These are phyloP conservation scores for Wickerhamomyces tratensis DNA, from an alignment of 805 yeast genomes.

Conservation along the genomic window DNA sequence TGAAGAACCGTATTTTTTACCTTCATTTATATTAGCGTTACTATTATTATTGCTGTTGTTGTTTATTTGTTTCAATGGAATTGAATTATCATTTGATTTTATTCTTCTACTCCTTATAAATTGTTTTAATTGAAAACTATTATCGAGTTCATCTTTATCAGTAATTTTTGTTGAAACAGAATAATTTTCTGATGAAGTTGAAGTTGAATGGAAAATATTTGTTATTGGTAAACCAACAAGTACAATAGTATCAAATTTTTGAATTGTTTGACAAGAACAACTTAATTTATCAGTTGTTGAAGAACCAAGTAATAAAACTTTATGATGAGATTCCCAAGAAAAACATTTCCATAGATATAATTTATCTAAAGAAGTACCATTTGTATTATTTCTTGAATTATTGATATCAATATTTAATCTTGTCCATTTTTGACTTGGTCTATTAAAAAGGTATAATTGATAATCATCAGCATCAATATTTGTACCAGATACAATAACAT, in stretches of 20 bases:
- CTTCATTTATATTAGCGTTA: not conserved
- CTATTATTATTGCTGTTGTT: not conserved
- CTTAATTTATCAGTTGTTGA: conserved; percentile 12
- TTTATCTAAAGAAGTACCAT: conserved; percentile 29
- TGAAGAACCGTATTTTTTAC: not conserved
- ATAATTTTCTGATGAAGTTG: too few relatives aligned
- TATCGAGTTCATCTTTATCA: too few relatives aligned
- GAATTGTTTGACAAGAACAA: conserved; percentile 24
- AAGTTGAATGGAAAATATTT: conserved; percentile 25
- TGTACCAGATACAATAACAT: conserved; percentile 52
- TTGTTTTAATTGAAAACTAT: too few relatives aligned
- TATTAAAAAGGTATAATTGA: conserved; percentile 42
- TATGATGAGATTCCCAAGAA: conserved; percentile 75
- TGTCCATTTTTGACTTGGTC: conserved; percentile 54
- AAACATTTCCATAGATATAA: conserved; percentile 61
- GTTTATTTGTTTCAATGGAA: not conserved
- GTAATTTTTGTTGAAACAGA: too few relatives aligned
- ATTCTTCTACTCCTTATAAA: too few relatives aligned
- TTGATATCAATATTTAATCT: conserved; percentile 44
- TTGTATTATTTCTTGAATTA: conserved; percentile 14
- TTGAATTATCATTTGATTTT: too few relatives aligned
- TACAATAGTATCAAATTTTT: conserved; percentile 33
- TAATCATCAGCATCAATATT: conserved; percentile 31
- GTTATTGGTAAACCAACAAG: conserved; percentile 47
- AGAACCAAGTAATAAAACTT: conserved; percentile 51